Evolutionary conservation across 129 eudicot species (phyloP), one percentile per base, ranked within the genome.

Genomic region (Saussurea involucrata): DNA sequence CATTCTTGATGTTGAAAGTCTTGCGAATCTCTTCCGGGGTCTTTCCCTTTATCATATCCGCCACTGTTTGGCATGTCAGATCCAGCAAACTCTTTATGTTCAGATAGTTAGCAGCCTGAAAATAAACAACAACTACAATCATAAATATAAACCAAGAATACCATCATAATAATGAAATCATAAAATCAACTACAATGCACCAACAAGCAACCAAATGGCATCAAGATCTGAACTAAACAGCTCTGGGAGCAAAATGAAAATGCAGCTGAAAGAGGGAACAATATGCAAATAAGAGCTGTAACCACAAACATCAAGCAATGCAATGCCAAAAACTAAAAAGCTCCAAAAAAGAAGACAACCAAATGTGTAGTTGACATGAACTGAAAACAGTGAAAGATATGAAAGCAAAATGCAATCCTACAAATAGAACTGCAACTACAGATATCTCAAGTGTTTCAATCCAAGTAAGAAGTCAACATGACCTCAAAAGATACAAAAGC

Each of bases 31-130:
- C 90, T 73, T 86, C 87, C 6, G 87, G 83, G 20, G 87, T 76
- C 75, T 86, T 86, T 15, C 89, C 89, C 80, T 86, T 86, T 6
- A 86, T 86, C 86, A 86, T 86, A 82, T 86, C 89, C 8, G 86
- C 89, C 9, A 86, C 89, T 29, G 89, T 86, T 78, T 86, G 89
- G 79, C 89, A 86, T 36, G 89, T 86, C 79, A 86, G 28, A 70
- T 86, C 86, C 79, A 83, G 25, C 53, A 83, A 63, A 66, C 87
- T 80, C 85, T 80, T 86, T 63, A 86, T 80, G 80, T 86, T 80
- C 69, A 86, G 76, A 46, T 86, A 86, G 44, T 83, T 83, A 18
- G 87, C 90, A 73, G 85, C 85, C 90, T 80, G 78, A 72, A 80
- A 68, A 55, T 32, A 6, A 20, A 44, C 63, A 32, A 28, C 37